phyloP scores from a whole-genome alignment of 768 basidiomycete species.

The Boletellus emodensis region DNA sequence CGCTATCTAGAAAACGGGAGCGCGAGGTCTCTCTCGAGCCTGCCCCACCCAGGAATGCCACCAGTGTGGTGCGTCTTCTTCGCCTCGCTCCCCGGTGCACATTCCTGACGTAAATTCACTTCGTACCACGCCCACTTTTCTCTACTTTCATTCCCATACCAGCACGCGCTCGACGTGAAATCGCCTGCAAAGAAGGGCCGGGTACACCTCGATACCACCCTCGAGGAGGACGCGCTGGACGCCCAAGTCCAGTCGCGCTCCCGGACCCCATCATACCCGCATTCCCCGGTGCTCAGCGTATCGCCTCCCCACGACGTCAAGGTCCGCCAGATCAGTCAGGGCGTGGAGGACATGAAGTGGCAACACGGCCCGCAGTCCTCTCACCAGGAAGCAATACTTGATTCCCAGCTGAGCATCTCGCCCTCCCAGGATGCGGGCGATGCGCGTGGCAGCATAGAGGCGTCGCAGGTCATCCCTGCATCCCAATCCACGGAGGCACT shows the following conservation, averaged over 20 bases:
- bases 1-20: slow-evolving; percentile 66
- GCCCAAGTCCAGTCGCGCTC: slow-evolving; percentile 39
- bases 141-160: slow-evolving; percentile 16
- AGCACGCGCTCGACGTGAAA: slow-evolving; percentile 40
- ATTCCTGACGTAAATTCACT: slow-evolving; percentile 27
- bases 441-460: slow-evolving; percentile 8
- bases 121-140: slow-evolving; percentile 17
- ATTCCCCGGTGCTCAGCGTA: slow-evolving; percentile 34
- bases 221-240: slow-evolving; percentile 54
- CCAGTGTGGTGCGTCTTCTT: slow-evolving; percentile 33
- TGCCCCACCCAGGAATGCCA: slow-evolving; percentile 41
- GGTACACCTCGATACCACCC: slow-evolving; percentile 54
- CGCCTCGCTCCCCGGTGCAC: slow-evolving; percentile 6
- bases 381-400: slow-evolving; percentile 9
- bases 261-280: slow-evolving; percentile 28
- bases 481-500: slow-evolving; percentile 9
- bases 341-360: slow-evolving; percentile 77
- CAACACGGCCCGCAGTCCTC: slow-evolving; percentile 35
- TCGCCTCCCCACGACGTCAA: slow-evolving; percentile 80
- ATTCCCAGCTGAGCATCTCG: slow-evolving; percentile 6
- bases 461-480: slow-evolving; percentile 10
- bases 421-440: slow-evolving; percentile 5
- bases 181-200: slow-evolving; percentile 78
- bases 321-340: slow-evolving; percentile 74
- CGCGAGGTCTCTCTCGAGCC: slow-evolving; percentile 77